Base-by-base conservation (phyloP, 140 eudicot species). In the Cichorium intybus region DNA sequence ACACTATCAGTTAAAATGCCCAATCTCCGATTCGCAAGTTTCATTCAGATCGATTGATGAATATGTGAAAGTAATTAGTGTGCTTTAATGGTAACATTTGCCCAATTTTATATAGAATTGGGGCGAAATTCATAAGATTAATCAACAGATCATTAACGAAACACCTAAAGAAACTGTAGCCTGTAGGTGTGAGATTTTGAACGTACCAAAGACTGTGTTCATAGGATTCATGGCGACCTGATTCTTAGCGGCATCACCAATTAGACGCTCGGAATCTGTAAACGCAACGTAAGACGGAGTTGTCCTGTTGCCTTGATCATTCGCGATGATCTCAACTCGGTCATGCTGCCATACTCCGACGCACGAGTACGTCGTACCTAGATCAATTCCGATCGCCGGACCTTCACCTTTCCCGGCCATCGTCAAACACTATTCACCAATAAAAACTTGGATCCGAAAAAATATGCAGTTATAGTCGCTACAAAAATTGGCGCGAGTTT, bases 281-380 rank as follows among this genome's bases (percentile, higher is more conserved):
- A 75, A 75, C 3, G 80, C 80, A 18, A 75, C 79, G 18, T 75
- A 75, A 50, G 79, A 75, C 0, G 79, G 79, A 22, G 79, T 75
- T 17, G 79, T 75, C 35, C 79, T 58, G 47, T 75, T 75, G 41
- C 80, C 79, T 24, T 75, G 80, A 59, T 75, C 80, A 60, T 75
- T 75, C 0, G 79, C 80, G 55, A 67, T 75, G 41, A 75, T 75
- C 48, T 75, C 80, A 5, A 75, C 80, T 35, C 80, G 80, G 11
- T 67, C 80, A 39, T 75, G 70, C 48, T 75, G 80, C 80, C 80
- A 75, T 17, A 67, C 75, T 21, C 80, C 80, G 29, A 75, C 70
- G 27, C 80, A 75, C 0, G 80, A 75, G 63, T 75, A 75, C n/a
- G 75, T 75, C 17, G 74, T 74, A 4, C 79, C 79, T 24, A 74